A percentile compares a stretch with the other conserved stretches of the same genome.
phyloP scores from a whole-genome alignment of 2,329 filamentous ascomycete species.

The Venturiaceae sp. region DNA sequence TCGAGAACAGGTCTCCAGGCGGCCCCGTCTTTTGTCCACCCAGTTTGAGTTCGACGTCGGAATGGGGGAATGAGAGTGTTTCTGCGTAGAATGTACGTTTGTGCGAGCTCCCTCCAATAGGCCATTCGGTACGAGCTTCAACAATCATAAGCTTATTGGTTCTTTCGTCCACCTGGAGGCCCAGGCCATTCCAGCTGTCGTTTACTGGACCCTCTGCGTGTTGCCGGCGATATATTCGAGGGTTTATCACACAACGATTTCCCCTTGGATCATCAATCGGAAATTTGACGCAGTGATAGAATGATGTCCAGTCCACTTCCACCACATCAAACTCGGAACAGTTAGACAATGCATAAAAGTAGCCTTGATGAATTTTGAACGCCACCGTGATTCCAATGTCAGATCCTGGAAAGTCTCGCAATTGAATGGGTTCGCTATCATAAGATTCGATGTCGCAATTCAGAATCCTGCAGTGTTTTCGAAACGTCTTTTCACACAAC shows the following conservation, averaged over 20 bases:
- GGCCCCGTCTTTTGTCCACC: slow-evolving; percentile 10
- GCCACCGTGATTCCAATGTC: slow-evolving; percentile 60
- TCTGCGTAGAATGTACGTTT: slow-evolving; percentile 54
- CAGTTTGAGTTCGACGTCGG: not conserved
- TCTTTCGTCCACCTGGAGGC: slow-evolving; percentile 49
- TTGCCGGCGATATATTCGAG: slow-evolving; percentile 53
- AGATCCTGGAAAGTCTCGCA: slow-evolving; percentile 51
- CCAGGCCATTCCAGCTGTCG: slow-evolving; percentile 62
- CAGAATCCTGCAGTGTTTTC: not conserved
- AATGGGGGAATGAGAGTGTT: not conserved
- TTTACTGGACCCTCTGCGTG: slow-evolving; percentile 64
- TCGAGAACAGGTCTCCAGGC: slow-evolving; percentile 15
- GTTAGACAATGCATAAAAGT: slow-evolving; percentile 63
- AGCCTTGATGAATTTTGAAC: slow-evolving; percentile 57
- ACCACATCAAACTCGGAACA: slow-evolving; percentile 52
- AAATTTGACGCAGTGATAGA: slow-evolving; percentile 58
- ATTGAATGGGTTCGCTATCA: slow-evolving; percentile 34
- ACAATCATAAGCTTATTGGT: slow-evolving; percentile 51
- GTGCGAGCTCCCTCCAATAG: slow-evolving; percentile 44
- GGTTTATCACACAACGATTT: slow-evolving; percentile 32
- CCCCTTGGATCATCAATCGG: slow-evolving; percentile 39
- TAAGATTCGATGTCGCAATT: slow-evolving; percentile 31
- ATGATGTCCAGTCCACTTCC: slow-evolving; percentile 57
- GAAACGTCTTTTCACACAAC: slow-evolving; percentile 10
- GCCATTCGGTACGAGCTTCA: slow-evolving; percentile 63